A percentile compares a stretch with the other conserved stretches of the same genome.
Conservation (phyloP, 116 monocot species). For the Posidonia oceanica region DNA sequence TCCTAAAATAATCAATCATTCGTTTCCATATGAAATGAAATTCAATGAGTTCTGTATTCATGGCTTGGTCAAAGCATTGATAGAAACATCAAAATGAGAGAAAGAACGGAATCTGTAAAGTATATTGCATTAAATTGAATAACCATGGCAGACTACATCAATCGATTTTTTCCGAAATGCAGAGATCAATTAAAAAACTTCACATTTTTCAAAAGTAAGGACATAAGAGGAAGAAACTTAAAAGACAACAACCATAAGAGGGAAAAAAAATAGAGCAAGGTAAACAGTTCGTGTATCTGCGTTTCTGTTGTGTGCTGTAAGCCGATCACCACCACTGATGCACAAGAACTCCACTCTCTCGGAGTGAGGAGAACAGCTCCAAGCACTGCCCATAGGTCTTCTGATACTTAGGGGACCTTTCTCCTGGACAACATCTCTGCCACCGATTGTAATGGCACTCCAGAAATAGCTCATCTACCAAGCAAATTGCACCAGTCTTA, state of each 20-base stretch:
- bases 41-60: no score
- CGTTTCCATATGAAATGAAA: no score
- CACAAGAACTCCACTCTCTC: conserved; percentile 74
- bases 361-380: conserved; percentile 50
- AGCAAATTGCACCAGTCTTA: conserved; percentile 80
- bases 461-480: conserved; percentile 94
- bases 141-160: no score
- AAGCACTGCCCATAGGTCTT: conserved; percentile 81
- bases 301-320: neutral
- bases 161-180: no score
- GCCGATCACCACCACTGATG: conserved; percentile 90
- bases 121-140: no score
- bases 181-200: no score
- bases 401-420: conserved; percentile 82
- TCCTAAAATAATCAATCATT: no score
- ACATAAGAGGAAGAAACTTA: no score
- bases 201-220: no score
- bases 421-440: conserved; percentile 96
- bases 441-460: conserved; percentile 98
- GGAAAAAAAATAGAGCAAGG: neutral
- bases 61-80: no score
- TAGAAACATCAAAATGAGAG: no score
- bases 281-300: neutral
- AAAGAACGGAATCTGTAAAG: no score
- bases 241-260: neutral